Conservation (phyloP, 345 rosid species). For the Trapa incisa region DNA sequence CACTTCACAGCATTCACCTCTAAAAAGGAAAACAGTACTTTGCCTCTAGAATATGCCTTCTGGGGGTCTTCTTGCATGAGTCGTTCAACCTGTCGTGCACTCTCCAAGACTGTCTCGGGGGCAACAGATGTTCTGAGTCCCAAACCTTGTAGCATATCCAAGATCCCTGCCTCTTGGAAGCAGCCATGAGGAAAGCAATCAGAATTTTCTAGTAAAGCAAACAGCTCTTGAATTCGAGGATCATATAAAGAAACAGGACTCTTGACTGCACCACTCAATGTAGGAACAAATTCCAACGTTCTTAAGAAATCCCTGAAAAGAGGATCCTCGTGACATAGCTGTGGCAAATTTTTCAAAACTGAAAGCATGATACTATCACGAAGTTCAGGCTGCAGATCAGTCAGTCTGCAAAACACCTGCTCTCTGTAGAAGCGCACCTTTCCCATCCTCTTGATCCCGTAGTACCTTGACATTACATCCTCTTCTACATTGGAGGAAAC, state of each 20-base stretch:
- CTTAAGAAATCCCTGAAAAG: slow-evolving; percentile 51
- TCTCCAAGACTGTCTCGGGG: slow-evolving; percentile 62
- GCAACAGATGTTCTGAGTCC: slow-evolving; percentile 76
- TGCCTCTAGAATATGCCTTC: slow-evolving; percentile 65
- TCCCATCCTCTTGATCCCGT: slow-evolving; percentile 68
- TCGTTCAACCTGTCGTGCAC: slow-evolving; percentile 71
- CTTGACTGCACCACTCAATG: slow-evolving; percentile 41
- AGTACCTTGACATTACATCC: slow-evolving; percentile 51
- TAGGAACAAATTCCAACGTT: slow-evolving; percentile 80
- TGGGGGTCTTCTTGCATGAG: slow-evolving; percentile 53
- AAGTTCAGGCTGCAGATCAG: slow-evolving; percentile 57
- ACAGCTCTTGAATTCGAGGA: slow-evolving; percentile 81
- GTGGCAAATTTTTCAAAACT: slow-evolving; percentile 67
- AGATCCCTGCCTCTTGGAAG: slow-evolving; percentile 48
- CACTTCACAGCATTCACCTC: slow-evolving; percentile 88
- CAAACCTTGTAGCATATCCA: slow-evolving; percentile 83
- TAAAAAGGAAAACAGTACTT: slow-evolving; percentile 73
- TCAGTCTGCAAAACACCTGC: slow-evolving; percentile 46
- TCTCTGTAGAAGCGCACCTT: slow-evolving; percentile 62
- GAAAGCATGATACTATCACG: slow-evolving; percentile 71
- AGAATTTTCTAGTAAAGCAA: slow-evolving; percentile 68
- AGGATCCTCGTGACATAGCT: slow-evolving; percentile 65
- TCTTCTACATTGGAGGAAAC: slow-evolving; percentile 48
- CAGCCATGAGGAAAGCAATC: slow-evolving; percentile 61
- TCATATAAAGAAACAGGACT: slow-evolving; percentile 62